Evolutionary conservation across 2,329 filamentous ascomycete species (phyloP).

Genomic region (Ascochyta viciae-villosae): DNA sequence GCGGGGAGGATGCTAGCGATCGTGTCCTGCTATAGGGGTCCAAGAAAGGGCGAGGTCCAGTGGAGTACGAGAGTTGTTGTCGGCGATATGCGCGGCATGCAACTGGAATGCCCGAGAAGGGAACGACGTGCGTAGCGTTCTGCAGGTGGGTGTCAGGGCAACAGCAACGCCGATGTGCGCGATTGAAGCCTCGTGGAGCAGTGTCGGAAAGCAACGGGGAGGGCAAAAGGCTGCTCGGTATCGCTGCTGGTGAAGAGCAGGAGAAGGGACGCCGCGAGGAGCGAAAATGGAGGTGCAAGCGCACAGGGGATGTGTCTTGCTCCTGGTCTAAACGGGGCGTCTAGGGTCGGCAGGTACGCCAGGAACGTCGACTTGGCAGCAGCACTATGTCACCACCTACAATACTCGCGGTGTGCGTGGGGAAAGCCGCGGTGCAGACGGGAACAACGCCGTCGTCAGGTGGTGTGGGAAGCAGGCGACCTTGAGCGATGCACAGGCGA

Average conservation of each 20-base stretch:
- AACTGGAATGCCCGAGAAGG: conserved; percentile 35
- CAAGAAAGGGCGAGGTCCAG: conserved; percentile 22
- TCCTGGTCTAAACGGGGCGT: conserved; percentile 11
- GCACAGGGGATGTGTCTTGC: conserved; percentile 15
- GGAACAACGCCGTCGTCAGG: not conserved
- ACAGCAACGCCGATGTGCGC: conserved; percentile 28
- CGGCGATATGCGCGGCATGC: conserved; percentile 34
- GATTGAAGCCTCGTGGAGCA: conserved; percentile 8
- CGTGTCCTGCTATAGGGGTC: conserved; percentile 26
- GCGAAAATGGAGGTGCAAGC: conserved; percentile 12
- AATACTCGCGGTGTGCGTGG: conserved; percentile 3
- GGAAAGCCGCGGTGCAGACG: not conserved
- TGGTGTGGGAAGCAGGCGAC: not conserved
- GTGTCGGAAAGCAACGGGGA: conserved; percentile 7
- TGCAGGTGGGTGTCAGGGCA: conserved; percentile 37
- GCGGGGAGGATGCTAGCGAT: conserved; percentile 12
- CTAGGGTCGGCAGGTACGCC: conserved; percentile 17
- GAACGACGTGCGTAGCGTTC: conserved; percentile 21
- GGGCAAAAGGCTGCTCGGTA: conserved; percentile 29
- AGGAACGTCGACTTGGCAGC: conserved; percentile 16
- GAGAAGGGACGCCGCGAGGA: conserved; percentile 22
- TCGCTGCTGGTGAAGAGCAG: conserved; percentile 33
- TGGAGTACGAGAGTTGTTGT: conserved; percentile 16
- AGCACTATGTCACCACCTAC: conserved; percentile 3
- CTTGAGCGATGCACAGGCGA: not conserved